Base-by-base conservation (phyloP, 441 rosid genomes). In the Pelargonium citronellum region DNA sequence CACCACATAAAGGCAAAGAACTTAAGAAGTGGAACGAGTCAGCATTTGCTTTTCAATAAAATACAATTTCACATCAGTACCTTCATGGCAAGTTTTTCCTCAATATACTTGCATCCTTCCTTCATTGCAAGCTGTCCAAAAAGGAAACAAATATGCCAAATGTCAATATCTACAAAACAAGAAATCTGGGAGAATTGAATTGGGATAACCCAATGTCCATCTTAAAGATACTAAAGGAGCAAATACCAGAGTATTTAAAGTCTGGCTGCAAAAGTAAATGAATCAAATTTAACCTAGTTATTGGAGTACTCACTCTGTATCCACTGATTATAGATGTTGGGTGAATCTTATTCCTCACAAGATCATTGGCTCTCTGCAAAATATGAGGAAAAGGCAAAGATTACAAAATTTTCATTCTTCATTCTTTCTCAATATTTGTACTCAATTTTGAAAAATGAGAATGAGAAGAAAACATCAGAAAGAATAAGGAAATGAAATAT, bases 251-350 rank as follows among this genome's bases (percentile, higher is more conserved):
- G 20, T 53, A 13, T 53, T 15, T 53, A 53, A 53, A 53, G 16
- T 53, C 60, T 53, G 60, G 17, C n/a, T 12, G 19, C 60, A 53
- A 53, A 53, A 15, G 9, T 5, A 8, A 53, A 4, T 7, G 9
- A 12, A 51, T 12, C n/a, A 51, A 5, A 51, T 5, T 12, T 5
- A 53, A 53, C 60, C 22, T 53, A 16, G 17, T 7, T 53, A 53
- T 16, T 53, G 16, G 22, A 16, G 17, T 7, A 53, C 97, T 71
- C 75, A 89, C 98, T 81, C 98, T 84, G 78, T 78, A 92, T 67
- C 98, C 98, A 75, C 92, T 95, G 73, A 95, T 95, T 64, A 95
- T 95, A 34, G 98, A 95, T 66, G 98, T 92, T 44, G 98, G 96
- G 75, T 92, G 98, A 66, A 95, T 95, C 87, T 92, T 92, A 80